Evolutionary conservation across 1,139 yeast species (phyloP).

Genomic region (Starmera stellimalicola): DNA sequence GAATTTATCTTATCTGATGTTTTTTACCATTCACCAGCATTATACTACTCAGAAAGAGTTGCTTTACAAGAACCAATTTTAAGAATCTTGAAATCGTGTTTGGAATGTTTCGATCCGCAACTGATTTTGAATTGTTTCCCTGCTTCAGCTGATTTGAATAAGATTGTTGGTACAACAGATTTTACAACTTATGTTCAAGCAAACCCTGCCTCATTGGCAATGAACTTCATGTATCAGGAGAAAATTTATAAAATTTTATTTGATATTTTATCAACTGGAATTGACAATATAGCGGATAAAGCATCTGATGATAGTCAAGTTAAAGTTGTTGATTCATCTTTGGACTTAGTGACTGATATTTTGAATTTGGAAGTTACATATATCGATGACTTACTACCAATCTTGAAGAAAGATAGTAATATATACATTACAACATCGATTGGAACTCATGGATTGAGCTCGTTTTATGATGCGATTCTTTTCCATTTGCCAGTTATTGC

Average conservation of each 20-base stretch:
- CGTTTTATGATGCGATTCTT: conserved; percentile 63
- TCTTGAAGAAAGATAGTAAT: conserved; percentile 25
- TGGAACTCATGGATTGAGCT: conserved; percentile 52
- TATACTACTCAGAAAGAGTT: conserved; percentile 30
- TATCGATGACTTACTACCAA: conserved; percentile 39
- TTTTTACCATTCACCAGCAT: conserved; percentile 35
- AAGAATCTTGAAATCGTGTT: conserved; percentile 40
- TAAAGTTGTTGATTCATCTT: conserved; percentile 25
- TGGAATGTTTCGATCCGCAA: conserved; percentile 56
- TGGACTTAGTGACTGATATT: conserved; percentile 39
- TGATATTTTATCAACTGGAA: conserved; percentile 43
- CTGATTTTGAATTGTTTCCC: conserved; percentile 42
- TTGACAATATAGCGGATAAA: conserved; percentile 38
- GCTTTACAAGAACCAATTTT: conserved; percentile 47
- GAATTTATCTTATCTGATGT: conserved; percentile 64
- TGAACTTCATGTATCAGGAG: conserved; percentile 55
- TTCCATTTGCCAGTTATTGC: conserved; percentile 62
- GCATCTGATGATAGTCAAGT: conserved; percentile 25
- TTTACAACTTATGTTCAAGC: conserved; percentile 34
- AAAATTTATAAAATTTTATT: conserved; percentile 49
- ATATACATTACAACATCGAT: conserved; percentile 40
- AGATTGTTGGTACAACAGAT: conserved; percentile 33
- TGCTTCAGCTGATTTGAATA: conserved; percentile 41
- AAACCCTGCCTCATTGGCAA: conserved; percentile 61
- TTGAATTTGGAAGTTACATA: conserved; percentile 47